Evolutionary conservation across 2,329 filamentous ascomycete genomes (phyloP).

Genomic region (Pyrenophora teres): DNA sequence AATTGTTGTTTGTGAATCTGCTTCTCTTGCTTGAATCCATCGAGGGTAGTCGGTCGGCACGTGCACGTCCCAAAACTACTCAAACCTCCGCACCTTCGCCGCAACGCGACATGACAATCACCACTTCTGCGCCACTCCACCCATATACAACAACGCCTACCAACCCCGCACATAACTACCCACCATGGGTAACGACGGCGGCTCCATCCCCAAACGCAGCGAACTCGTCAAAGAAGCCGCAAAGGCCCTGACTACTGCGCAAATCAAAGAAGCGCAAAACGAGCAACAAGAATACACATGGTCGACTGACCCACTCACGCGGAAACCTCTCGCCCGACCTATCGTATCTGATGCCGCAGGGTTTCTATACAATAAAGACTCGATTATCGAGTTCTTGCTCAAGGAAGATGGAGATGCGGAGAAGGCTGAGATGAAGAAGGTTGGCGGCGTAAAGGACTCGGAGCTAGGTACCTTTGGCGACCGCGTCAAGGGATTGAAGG

Average conservation of each 20-base stretch:
- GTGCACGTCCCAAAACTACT: slow-evolving; percentile 20
- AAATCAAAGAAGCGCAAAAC: slow-evolving; percentile 85
- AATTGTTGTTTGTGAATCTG: neutral
- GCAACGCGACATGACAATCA: slow-evolving; percentile 16
- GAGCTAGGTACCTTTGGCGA: slow-evolving; percentile 56
- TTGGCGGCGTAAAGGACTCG: slow-evolving; percentile 54
- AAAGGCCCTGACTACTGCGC: slow-evolving; percentile 76
- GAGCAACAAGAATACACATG: slow-evolving; percentile 87
- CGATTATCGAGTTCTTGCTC: slow-evolving; percentile 73
- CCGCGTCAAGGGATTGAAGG: slow-evolving; percentile 76
- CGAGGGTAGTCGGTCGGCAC: slow-evolving; percentile 5
- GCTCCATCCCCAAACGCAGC: slow-evolving; percentile 89
- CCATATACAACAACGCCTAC: neutral
- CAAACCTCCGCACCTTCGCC: slow-evolving; percentile 28
- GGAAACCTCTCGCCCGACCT: slow-evolving; percentile 71
- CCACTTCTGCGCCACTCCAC: neutral
- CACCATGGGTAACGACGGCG: slow-evolving; percentile 94
- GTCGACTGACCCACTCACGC: slow-evolving; percentile 85
- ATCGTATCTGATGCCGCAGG: slow-evolving; percentile 85
- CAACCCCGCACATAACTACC: neutral
- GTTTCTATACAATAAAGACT: slow-evolving; percentile 92
- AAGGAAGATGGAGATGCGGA: slow-evolving; percentile 59
- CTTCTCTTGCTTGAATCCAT: neutral
- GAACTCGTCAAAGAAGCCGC: slow-evolving; percentile 96
- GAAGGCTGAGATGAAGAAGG: slow-evolving; percentile 61